Evolutionary conservation across 768 basidiomycete species (phyloP).

Genomic region (Suillus ampliporus): DNA sequence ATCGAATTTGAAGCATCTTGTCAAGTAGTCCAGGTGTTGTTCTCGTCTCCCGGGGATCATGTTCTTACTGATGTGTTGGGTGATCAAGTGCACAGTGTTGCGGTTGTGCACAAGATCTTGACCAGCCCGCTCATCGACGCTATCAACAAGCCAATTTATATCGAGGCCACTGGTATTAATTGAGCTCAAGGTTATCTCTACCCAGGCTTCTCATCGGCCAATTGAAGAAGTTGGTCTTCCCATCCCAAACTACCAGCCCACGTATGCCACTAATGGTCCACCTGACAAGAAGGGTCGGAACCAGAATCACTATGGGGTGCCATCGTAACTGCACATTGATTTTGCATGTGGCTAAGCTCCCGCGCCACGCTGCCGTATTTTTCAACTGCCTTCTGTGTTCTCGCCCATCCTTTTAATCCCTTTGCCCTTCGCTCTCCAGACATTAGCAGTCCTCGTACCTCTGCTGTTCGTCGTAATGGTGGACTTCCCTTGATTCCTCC

Average conservation of each 20-base stretch:
- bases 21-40: constrained; percentile 88
- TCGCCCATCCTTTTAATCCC: constrained; percentile 65
- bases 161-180: constrained; percentile 89
- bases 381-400: constrained; percentile 51
- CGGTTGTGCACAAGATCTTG: constrained; percentile 91
- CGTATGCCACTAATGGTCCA: constrained; percentile 66
- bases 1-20: constrained; percentile 87
- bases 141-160: constrained; percentile 65
- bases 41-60: constrained; percentile 88
- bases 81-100: constrained; percentile 96
- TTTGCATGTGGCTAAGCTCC: constrained; percentile 56
- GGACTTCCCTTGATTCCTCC: constrained; percentile 39
- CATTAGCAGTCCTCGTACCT: constrained; percentile 51
- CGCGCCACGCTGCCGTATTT: constrained; percentile 52
- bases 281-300: constrained; percentile 62
- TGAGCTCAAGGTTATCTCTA: constrained; percentile 90
- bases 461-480: constrained; percentile 54
- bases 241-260: constrained; percentile 85
- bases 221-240: constrained; percentile 95
- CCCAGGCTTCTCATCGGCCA: constrained; percentile 90
- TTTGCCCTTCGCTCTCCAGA: constrained; percentile 59
- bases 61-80: constrained; percentile 92
- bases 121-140: constrained; percentile 86
- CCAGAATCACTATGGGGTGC: constrained; percentile 66
- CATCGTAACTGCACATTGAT: constrained; percentile 74